Percentiles rank a stretch among this genome's conserved stretches.
phyloP scores from a whole-genome alignment of 2,329 filamentous ascomycete species.

The Phaeosphaeria sp. region DNA sequence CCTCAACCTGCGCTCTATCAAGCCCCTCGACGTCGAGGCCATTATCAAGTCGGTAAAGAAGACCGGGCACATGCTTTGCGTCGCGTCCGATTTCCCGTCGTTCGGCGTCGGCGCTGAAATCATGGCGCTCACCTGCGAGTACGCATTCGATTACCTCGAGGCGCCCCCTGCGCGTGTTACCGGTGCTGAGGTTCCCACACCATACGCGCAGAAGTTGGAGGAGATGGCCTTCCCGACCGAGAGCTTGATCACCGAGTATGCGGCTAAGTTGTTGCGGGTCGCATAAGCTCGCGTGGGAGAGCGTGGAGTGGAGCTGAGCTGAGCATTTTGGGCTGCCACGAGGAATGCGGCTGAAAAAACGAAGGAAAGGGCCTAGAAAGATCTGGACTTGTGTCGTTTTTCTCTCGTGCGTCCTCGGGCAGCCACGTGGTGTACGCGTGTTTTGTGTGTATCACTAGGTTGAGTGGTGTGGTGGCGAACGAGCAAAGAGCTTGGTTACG shows the following conservation, averaged over 20 bases:
- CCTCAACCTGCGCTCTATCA: slow-evolving; percentile 96
- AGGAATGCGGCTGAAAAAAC: background rate
- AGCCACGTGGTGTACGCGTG: background rate
- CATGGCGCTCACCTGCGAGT: slow-evolving; percentile 94
- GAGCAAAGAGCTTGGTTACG: background rate
- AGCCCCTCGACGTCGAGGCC: slow-evolving; percentile 92
- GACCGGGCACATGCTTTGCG: slow-evolving; percentile 87
- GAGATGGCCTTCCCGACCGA: slow-evolving; percentile 95
- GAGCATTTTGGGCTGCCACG: background rate
- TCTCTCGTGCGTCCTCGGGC: background rate
- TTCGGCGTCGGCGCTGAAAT: slow-evolving; percentile 94
- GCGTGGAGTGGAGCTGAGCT: background rate
- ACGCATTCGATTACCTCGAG: slow-evolving; percentile 96
- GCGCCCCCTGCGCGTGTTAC: slow-evolving; percentile 93
- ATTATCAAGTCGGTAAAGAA: slow-evolving; percentile 99
- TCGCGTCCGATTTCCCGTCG: slow-evolving; percentile 95
- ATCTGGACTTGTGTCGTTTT: background rate
- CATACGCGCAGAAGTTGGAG: slow-evolving; percentile 92
- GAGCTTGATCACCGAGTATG: slow-evolving; percentile 83
- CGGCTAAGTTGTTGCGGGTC: slow-evolving; percentile 84
- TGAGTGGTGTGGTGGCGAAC: background rate
- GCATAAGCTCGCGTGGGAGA: slow-evolving; percentile 58
- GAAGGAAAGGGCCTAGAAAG: background rate
- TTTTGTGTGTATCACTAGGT: background rate
- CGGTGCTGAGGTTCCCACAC: slow-evolving; percentile 95